Evolutionary conservation across 1,139 yeast genomes (phyloP), one percentile per base, ranked within the genome.

Genomic region (Lipomyces yarrowii): DNA sequence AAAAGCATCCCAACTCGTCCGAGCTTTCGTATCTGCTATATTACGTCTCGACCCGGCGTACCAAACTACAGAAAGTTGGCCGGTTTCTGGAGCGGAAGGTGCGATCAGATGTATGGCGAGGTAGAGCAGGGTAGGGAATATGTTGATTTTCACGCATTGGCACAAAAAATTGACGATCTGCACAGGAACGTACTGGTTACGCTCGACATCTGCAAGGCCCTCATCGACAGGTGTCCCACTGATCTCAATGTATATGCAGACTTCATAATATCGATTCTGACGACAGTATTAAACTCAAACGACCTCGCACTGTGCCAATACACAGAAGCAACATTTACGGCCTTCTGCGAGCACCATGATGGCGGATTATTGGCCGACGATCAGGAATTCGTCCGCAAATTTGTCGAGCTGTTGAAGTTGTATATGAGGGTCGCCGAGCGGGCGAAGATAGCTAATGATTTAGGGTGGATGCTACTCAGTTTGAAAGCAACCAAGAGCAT

Each of bases 1-100:
- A 92, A 73, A 92, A 92, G 79, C 88, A 89, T 73, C 97, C 99
- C 11, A 93, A 93, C 76, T 87, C 96, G 1, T 91, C 96, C 18
- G 98, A 94, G 77, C 82, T 96, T 62, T 89, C 96, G 67, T 92
- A 92, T 76, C 82, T 94, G 72, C 79, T 93, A 55, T 94, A 90
- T 80, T 93, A 93, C 77, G 97, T 96, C n/a, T 88, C 96, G 56
- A 89, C 97, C 7, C 83, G 98, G 72, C 82, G 97, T 68, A 88
- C 91, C 56, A 94, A 94, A 76, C 82, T 94, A 70, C 94, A 90
- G 72, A 93, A 93, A 74, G 97, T 94, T 21, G 89, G 93, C 32
- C 79, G 80, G 10, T 91, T 88, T 74, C 78, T 94, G 66, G 84
- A 84, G 61, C 86, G 83, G 71, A 88, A 86, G 76, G 86, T 94